A percentile compares a stretch with the other conserved stretches of the same genome.
phyloP scores from a whole-genome alignment of 139 green algal genomes.

The Deuterostichococcus epilithicus region DNA sequence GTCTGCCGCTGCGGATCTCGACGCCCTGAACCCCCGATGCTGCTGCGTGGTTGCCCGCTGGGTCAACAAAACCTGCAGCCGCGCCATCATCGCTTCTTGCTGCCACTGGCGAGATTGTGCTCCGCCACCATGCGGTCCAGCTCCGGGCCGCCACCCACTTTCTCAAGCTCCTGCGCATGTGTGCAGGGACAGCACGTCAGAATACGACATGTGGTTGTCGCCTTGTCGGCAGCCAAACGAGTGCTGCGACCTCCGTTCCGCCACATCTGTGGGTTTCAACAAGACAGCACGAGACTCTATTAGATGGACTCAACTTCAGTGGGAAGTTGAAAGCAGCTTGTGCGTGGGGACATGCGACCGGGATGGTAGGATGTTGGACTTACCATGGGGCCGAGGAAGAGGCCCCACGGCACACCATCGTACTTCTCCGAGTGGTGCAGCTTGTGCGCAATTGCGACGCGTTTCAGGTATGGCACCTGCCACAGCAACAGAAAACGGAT shows the following conservation, averaged over 20 bases:
- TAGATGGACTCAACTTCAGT: neutral
- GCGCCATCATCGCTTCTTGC: neutral
- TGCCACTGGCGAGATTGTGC: neutral
- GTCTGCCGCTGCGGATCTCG: too few relatives aligned
- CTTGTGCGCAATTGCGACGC: conserved; percentile 84
- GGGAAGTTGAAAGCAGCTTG: neutral
- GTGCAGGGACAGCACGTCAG: neutral
- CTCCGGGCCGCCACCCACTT: neutral
- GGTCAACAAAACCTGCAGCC: too few relatives aligned
- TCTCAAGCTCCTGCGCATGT: neutral
- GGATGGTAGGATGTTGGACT: too few relatives aligned
- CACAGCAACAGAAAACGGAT: neutral
- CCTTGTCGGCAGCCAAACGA: too few relatives aligned
- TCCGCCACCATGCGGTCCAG: neutral
- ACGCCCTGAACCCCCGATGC: too few relatives aligned
- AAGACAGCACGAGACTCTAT: too few relatives aligned
- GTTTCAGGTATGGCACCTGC: conserved; percentile 79
- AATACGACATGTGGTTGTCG: neutral
- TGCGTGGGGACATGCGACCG: too few relatives aligned
- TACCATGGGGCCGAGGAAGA: conserved; percentile 83
- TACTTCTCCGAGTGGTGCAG: conserved; percentile 96
- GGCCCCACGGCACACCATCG: conserved; percentile 85
- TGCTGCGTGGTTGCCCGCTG: too few relatives aligned
- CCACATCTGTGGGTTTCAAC: too few relatives aligned
- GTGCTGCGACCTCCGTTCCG: too few relatives aligned